Percentiles rank a stretch among this genome's conserved stretches.
Conservation (phyloP, 805 yeast species). For the Wickerhamiella brachini region DNA sequence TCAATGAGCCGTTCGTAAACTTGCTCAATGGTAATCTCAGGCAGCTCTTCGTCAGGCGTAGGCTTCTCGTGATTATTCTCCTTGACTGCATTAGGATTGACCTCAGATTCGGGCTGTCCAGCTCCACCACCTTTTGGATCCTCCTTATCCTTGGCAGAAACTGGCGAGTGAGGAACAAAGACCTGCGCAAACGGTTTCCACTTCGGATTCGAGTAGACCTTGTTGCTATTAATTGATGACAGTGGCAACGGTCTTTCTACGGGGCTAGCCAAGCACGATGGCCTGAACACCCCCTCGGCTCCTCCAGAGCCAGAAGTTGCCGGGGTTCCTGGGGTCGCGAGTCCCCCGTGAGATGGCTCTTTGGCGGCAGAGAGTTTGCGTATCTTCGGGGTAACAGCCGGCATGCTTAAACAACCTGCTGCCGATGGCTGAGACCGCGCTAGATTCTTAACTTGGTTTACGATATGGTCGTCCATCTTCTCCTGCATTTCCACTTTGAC, state of each 20-base stretch:
- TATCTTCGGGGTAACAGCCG: too few relatives aligned
- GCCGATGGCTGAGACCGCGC: background rate
- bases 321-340: background rate
- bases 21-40: slow-evolving; percentile 2
- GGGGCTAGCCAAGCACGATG: background rate
- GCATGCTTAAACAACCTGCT: too few relatives aligned
- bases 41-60: slow-evolving; percentile 1
- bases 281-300: background rate
- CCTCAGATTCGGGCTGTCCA: too few relatives aligned
- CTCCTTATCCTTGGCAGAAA: background rate
- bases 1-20: slow-evolving; percentile 6
- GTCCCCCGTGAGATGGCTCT: background rate
- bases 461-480: background rate
- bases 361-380: too few relatives aligned
- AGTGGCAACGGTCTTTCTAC: background rate
- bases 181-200: background rate
- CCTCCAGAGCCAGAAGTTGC: too few relatives aligned
- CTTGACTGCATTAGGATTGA: too few relatives aligned
- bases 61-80: too few relatives aligned
- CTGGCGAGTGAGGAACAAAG: background rate
- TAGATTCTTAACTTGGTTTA: background rate
- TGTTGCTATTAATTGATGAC: background rate
- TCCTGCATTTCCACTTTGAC: background rate
- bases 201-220: background rate
- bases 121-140: background rate